phyloP scores from a whole-genome alignment of 2,329 filamentous ascomycete species.

The Diaporthe vaccinii region DNA sequence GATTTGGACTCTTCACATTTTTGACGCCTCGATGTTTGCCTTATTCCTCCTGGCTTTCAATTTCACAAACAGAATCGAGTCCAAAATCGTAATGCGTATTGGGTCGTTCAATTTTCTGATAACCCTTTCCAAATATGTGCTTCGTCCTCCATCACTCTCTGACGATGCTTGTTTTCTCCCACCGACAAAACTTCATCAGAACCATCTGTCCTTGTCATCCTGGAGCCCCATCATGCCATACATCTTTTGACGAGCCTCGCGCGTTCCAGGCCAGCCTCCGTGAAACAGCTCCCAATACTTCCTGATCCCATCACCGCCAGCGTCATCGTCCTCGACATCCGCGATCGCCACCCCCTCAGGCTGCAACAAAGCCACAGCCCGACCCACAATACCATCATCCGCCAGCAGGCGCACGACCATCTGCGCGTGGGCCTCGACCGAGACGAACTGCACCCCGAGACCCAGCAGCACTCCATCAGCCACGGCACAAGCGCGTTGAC shows the following conservation, averaged over 20 bases:
- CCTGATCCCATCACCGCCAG: not conserved
- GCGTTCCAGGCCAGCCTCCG: not conserved
- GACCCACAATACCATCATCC: not conserved
- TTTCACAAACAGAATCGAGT: too few species aligned
- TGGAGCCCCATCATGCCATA: not conserved
- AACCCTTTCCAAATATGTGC: too few species aligned
- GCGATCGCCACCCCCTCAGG: not conserved
- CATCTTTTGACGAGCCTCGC: not conserved
- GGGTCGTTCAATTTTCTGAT: too few species aligned
- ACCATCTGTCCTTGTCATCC: not conserved
- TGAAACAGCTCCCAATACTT: not conserved
- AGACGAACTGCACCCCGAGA: not conserved
- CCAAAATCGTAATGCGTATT: too few species aligned
- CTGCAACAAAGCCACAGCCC: constrained; percentile 9
- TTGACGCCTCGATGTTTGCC: too few species aligned
- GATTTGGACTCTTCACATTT: too few species aligned
- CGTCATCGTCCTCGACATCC: constrained; percentile 5
- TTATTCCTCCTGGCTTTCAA: too few species aligned
- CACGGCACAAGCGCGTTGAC: constrained; percentile 23
- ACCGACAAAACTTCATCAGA: too few species aligned
- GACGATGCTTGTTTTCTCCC: too few species aligned
- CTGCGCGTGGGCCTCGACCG: not conserved
- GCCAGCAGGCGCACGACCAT: not conserved
- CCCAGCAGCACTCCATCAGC: not conserved
- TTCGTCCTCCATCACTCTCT: too few species aligned